Percentiles rank a stretch among this genome's conserved stretches.
These are phyloP conservation scores for Suillus alpinus DNA, from an alignment of 768 basidiomycete species.

Conservation along the genomic window DNA sequence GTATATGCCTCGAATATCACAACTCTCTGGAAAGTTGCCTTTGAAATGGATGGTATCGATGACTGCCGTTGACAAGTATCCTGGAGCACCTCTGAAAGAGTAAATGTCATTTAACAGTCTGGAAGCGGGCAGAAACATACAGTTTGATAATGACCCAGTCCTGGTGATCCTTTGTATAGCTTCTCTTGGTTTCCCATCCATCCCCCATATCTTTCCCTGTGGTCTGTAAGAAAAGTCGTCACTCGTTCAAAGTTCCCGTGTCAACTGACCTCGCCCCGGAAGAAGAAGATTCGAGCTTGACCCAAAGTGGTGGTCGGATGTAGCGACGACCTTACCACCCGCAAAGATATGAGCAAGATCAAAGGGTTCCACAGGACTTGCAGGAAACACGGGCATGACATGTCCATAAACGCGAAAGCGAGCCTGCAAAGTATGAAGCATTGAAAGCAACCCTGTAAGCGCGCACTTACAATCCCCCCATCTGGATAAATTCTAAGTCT, in stretches of 20 bases:
- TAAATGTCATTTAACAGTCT: background rate
- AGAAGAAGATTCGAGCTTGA: constrained; percentile 87
- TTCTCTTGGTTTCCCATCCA: constrained; percentile 97
- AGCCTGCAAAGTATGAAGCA: constrained; percentile 48
- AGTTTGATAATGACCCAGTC: constrained; percentile 92
- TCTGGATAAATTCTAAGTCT: constrained; percentile 96
- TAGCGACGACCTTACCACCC: constrained; percentile 79
- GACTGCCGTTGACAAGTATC: constrained; percentile 69
- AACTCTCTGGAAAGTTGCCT: constrained; percentile 92
- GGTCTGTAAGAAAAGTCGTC: background rate
- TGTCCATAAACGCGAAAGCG: constrained; percentile 90
- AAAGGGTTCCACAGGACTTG: constrained; percentile 47
- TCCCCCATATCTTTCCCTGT: constrained; percentile 89
- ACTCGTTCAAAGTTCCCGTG: background rate
- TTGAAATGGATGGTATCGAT: constrained; percentile 96
- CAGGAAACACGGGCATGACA: constrained; percentile 63
- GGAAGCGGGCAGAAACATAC: constrained; percentile 43
- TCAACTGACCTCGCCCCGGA: constrained; percentile 70
- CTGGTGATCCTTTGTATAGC: constrained; percentile 71
- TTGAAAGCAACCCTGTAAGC: background rate
- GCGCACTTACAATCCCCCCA: constrained; percentile 76
- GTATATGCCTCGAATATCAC: constrained; percentile 66
- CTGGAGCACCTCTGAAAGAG: constrained; percentile 61
- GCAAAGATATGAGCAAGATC: constrained; percentile 91
- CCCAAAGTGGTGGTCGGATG: constrained; percentile 97